Evolutionary conservation across 805 yeast species (phyloP), one percentile per base, ranked within the genome.

Genomic region (Starmera quercuum): DNA sequence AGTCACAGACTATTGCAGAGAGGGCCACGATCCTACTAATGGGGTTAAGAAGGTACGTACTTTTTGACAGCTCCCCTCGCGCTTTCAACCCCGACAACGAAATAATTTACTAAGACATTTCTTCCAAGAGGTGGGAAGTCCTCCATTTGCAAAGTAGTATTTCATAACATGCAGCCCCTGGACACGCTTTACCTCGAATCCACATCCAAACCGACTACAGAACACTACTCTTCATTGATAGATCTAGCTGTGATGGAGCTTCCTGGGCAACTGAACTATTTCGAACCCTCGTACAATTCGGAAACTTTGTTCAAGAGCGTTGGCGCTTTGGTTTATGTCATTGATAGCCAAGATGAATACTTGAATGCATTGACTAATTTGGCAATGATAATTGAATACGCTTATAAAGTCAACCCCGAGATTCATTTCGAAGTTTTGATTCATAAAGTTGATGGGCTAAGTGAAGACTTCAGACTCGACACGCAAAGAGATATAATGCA

Each of bases 401-500:
- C 95, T 0, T 77, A 82, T 51, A 77, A 78, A 47, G 81, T 82
- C 26, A 86, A 88, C 48, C 95, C 95, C 4, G 66, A 66, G 24
- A 80, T 90, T 31, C 85, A 87, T 52, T 80, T 92, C 32, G 98
- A 92, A 58, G 95, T 90, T 3, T 68, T 92, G 35, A 87, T 92
- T 30, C 98, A 92, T 60, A 92, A 92, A 56, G 90, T 92, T 34
- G 98, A 92, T 53, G 97, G 97, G 0, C 67, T 90, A 27, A 76
- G 86, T 35, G 98, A 92, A 50, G 98, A 92, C 56, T 92, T 84
- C 56, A 70, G 95, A 39, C 69, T 86, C 33, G 98, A 92, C 55
- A 92, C 96, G 9, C 96, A 88, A 54, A 71, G 97, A 51, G 97
- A 92, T 53, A 92, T 92, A 35, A 87, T 86, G 85, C 96, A 88